phyloP scores from a whole-genome alignment of 257 asterid genomes.

The Gentiana macrophylla region DNA sequence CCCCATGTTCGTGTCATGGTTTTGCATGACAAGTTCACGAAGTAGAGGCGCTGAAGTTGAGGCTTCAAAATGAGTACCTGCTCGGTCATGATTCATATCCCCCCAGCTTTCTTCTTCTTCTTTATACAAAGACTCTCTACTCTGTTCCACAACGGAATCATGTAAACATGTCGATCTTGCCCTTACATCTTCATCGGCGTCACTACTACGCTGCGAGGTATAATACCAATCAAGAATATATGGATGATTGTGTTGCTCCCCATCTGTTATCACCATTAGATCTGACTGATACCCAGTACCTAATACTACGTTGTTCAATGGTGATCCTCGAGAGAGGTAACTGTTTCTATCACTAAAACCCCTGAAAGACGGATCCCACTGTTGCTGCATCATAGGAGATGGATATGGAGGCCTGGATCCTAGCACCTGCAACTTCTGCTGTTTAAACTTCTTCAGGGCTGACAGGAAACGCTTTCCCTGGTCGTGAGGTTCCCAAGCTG shows the following conservation, averaged over 20 bases:
- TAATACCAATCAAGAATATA: conserved; percentile 87
- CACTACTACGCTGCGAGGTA: conserved; percentile 39
- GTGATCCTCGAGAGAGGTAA: conserved; percentile 28
- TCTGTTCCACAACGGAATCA: conserved; percentile 23
- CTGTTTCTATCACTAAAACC: conserved; percentile 28
- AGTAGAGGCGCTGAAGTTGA: conserved; percentile 73
- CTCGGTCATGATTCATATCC: conserved; percentile 32
- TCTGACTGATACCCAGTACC: conserved; percentile 36
- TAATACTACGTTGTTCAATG: conserved; percentile 9
- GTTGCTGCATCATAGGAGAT: conserved; percentile 29
- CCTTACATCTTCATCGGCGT: conserved; percentile 17
- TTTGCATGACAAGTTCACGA: conserved; percentile 49
- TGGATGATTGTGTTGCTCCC: conserved; percentile 48
- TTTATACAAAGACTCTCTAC: conserved; percentile 25
- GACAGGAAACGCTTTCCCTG: conserved; percentile 74
- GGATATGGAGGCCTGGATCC: conserved; percentile 19
- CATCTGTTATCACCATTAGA: conserved; percentile 58
- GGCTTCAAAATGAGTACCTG: conserved; percentile 41
- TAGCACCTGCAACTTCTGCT: conserved; percentile 50
- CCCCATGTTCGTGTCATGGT: conserved; percentile 22
- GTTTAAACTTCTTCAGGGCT: conserved; percentile 48
- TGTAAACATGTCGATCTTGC: conserved; percentile 6
- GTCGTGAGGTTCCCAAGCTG: conserved; percentile 72
- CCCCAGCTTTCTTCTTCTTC: conserved; percentile 43
- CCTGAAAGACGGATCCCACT: conserved; percentile 30